phyloP scores from a whole-genome alignment of 2,329 filamentous ascomycete species.

The Penicillium sp. region DNA sequence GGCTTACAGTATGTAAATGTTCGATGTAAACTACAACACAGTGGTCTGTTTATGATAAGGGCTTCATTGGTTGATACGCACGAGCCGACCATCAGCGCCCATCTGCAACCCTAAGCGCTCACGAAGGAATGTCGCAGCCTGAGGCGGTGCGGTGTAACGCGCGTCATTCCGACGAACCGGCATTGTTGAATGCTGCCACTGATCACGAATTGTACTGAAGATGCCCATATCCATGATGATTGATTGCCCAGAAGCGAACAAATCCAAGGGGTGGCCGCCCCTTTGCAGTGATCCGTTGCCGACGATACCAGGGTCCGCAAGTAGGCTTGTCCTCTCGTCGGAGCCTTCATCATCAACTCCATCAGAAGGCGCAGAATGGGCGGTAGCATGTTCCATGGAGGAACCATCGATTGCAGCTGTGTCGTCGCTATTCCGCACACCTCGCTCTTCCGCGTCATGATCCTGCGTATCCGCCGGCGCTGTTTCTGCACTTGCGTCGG shows the following conservation, averaged over 20 bases:
- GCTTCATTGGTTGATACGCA: constrained; percentile 23
- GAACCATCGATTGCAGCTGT: constrained; percentile 39
- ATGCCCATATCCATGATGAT: constrained; percentile 36
- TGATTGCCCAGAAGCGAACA: constrained; percentile 33
- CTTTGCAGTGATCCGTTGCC: constrained; percentile 13
- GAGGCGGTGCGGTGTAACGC: constrained; percentile 26
- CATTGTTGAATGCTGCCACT: constrained; percentile 31
- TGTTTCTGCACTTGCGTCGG: constrained; percentile 14
- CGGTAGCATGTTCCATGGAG: constrained; percentile 15
- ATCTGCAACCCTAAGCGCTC: constrained; percentile 36
- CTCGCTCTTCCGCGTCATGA: constrained; percentile 56
- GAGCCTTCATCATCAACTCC: constrained; percentile 19
- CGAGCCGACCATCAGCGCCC: constrained; percentile 29
- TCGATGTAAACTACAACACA: too few relatives aligned
- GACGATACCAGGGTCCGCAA: constrained; percentile 30
- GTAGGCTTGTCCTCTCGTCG: constrained; percentile 26
- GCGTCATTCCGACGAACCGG: constrained; percentile 14
- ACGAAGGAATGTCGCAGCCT: constrained; percentile 34
- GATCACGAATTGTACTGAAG: constrained; percentile 31
- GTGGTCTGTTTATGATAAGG: neutral
- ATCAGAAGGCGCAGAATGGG: constrained; percentile 12
- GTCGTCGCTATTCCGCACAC: constrained; percentile 38
- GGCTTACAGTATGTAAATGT: too few relatives aligned
- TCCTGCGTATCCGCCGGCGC: constrained; percentile 40
- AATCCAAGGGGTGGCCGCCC: constrained; percentile 34